Base-by-base conservation (phyloP, 345 rosid species). In the Cochlearia excelsa region DNA sequence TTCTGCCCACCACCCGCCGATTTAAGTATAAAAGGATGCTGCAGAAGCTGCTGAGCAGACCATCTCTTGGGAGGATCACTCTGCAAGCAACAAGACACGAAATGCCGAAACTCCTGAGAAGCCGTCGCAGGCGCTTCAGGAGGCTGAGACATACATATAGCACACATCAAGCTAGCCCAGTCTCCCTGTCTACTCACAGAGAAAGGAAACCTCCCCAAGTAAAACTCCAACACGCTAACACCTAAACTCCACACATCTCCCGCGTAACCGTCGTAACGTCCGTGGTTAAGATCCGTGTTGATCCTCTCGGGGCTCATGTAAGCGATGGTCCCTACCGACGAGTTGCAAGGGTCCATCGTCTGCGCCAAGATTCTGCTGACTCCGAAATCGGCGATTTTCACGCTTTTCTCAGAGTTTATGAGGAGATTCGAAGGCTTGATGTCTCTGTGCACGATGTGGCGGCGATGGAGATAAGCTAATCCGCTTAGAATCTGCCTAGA, bases 221-320 rank as follows among this genome's bases (percentile, higher is more conserved):
- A 89, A 30, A 93, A 89, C 71, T 93, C 97, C 58, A 93, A 65
- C 28, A 93, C 80, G 58, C 95, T 85, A 9, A 90, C 97, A 37
- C 99, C 99, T 5, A 39, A 9, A 5, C 43, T 39, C 43, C 43
- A 39, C 2, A 94, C 48, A 69, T 93, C 43, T 39, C 43, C 43
- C 2, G 43, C 43, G n/a, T 39, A 39, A n/a, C 43, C 43, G 3
- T 39, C 43, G 3, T 39, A 39, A 10, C 43, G 43, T 1, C 97
- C 97, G 3, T 89, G 85, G 61, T 93, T 93, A 75, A 83, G 52
- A 58, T 93, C 99, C 2, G 97, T 82, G 63, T 93, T 93, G 54
- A 93, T 93, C 78, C 97, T 67, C 71, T 93, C 99, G 0, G 99
- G 99, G 51, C 95, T 86, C 99, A 93, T 93, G 61, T 93, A 93